Conservation (phyloP, 305 asterid species). For the Solanum aculeatissimum region DNA sequence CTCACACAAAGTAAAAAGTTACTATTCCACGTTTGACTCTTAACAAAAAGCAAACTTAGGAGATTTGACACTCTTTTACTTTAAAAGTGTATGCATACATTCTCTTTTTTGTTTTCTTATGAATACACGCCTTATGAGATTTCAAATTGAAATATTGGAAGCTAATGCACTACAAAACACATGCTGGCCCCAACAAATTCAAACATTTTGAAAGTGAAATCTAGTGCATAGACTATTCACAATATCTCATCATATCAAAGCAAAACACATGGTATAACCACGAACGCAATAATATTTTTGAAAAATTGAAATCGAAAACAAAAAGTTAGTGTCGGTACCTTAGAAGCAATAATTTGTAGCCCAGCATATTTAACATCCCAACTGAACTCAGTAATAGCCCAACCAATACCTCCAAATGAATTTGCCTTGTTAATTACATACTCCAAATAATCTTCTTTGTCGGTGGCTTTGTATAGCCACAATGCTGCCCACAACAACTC, state of each 20-base stretch:
- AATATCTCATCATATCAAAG: neutral
- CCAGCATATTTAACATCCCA: conserved; percentile 33
- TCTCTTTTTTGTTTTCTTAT: neutral
- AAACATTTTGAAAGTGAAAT: neutral
- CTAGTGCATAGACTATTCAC: neutral
- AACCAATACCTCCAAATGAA: conserved; percentile 16
- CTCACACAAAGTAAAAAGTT: neutral
- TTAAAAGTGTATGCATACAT: neutral
- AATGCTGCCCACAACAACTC: conserved; percentile 31
- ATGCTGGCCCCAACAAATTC: neutral
- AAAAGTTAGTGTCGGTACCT: conserved; percentile 5
- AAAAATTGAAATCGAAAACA: neutral
- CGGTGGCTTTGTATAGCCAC: conserved; percentile 26
- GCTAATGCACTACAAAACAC: neutral
- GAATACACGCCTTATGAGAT: neutral
- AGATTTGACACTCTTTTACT: neutral
- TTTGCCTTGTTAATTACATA: conserved; percentile 10
- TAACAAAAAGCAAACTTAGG: neutral
- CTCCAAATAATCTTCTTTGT: conserved; percentile 8
- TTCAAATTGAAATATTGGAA: neutral
- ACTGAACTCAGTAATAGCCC: conserved; percentile 27
- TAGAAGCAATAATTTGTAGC: conserved; percentile 20
- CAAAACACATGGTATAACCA: too few species aligned
- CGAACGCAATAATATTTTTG: neutral
- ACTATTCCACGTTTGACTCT: conserved; percentile 2